Evolutionary conservation across 192 early-diverging fungal species (phyloP).

Genomic region (Jimgerdemannia flammicorona): DNA sequence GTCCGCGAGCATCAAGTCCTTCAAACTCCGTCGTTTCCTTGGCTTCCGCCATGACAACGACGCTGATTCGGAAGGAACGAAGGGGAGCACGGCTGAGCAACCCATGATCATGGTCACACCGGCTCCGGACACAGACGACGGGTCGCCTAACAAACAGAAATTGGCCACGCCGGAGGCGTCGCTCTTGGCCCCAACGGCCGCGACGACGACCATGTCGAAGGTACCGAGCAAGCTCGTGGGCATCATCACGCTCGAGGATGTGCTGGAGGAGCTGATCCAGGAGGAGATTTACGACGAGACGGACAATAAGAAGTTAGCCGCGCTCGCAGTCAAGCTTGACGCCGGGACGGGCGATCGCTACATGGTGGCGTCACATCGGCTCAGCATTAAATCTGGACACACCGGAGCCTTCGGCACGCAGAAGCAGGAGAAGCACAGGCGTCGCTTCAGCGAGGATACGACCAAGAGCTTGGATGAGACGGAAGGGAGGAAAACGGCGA

Average conservation of each 20-base stretch:
- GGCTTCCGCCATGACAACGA: slow-evolving; percentile 1
- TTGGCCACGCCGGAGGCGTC: neutral
- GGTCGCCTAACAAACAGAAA: neutral
- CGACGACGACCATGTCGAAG: slow-evolving; percentile 27
- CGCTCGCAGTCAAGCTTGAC: slow-evolving; percentile 5
- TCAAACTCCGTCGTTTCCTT: slow-evolving; percentile 5
- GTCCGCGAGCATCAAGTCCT: neutral
- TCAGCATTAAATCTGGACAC: neutral
- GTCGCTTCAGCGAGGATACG: neutral
- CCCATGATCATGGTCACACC: neutral
- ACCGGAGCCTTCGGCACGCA: neutral
- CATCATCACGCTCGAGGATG: slow-evolving; percentile 70
- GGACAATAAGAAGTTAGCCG: slow-evolving; percentile 38
- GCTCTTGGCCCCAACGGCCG: slow-evolving; percentile 7
- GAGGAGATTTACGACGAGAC: slow-evolving; percentile 80
- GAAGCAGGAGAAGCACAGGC: neutral
- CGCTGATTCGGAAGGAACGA: neutral
- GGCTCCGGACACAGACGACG: neutral
- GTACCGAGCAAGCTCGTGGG: slow-evolving; percentile 45
- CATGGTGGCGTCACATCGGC: slow-evolving; percentile 8
- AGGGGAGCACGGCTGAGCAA: neutral
- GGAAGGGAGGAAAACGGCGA: slow-evolving; percentile 1
- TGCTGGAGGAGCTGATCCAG: slow-evolving; percentile 73
- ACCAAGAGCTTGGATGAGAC: slow-evolving; percentile 1
- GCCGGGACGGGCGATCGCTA: slow-evolving; percentile 4